Evolutionary conservation across 257 asterid species (phyloP), one percentile per base, ranked within the genome.

Genomic region (Solanum tarijense): DNA sequence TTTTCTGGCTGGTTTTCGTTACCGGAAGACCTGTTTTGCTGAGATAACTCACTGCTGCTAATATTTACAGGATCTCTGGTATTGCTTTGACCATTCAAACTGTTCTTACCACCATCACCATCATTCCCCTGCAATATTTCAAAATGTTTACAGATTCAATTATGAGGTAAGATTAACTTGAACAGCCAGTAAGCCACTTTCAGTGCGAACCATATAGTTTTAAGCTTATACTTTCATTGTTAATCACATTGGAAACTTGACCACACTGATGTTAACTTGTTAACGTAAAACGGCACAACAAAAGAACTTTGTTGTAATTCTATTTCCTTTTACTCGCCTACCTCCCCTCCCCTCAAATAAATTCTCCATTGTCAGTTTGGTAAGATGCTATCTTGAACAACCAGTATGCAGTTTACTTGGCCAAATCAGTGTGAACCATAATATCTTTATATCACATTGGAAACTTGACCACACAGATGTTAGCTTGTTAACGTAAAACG

Each of bases 101-200:
- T 27, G 48, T 46, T 36, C 31, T 43, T 86, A 71, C 31, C 71
- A 86, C 21, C 69, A 58, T 86, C 41, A 36, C 78, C 68, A 43
- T 72, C 84, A 12, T 52, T 55, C 73, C 69, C 73, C 88, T 86
- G 88, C 84, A 76, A 73, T 72, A 60, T 73, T 58, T 46, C n/a
- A 13, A 48, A 72, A 43, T 10, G 32, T 13, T 34, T 43, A 71
- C 31, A 25, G 23, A 71, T 72, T 72, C 52, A 43, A 29, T 29
- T 43, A 43, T 31, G 9, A 43, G 29, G 66, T 20, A 41, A 41
- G 3, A 11, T 6, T 36, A 41, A 69, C 36, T 62, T 8, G 52
- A 32, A 84, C 73, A 84, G 13, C 23, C 35, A 62, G 73, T 41
- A 62, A 62, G 36, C 34, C 27, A 62, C 25, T 27, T 5, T 68